Percentiles rank a stretch among this genome's conserved stretches.
These are phyloP conservation scores for Thermochaetoides dissita DNA, from an alignment of 2,329 filamentous ascomycete species.

Conservation along the genomic window DNA sequence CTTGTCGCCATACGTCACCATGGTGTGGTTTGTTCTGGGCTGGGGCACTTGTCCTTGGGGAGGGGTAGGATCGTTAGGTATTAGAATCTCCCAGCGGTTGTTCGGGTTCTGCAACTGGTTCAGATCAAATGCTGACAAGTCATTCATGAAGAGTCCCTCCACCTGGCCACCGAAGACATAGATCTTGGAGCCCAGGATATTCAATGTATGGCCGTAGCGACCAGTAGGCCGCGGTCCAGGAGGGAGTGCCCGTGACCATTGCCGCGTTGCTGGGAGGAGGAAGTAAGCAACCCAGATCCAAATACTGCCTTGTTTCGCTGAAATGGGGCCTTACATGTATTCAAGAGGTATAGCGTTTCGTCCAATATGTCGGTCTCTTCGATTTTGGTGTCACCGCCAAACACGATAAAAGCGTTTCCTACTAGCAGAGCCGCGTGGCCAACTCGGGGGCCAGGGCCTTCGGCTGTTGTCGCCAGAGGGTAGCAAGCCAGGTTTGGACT, in stretches of 20 bases:
- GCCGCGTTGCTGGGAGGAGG: slow-evolving; percentile 61
- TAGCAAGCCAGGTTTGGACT: slow-evolving; percentile 71
- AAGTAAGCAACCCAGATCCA: not conserved
- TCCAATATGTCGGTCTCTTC: slow-evolving; percentile 84
- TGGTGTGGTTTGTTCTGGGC: slow-evolving; percentile 84
- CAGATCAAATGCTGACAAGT: slow-evolving; percentile 85
- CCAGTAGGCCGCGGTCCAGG: slow-evolving; percentile 74
- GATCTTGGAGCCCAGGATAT: slow-evolving; percentile 92
- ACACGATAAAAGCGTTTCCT: slow-evolving; percentile 97
- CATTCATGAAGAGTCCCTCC: slow-evolving; percentile 96
- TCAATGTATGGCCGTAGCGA: slow-evolving; percentile 89
- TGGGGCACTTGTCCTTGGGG: slow-evolving; percentile 59
- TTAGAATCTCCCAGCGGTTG: slow-evolving; percentile 90
- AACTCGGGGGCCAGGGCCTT: slow-evolving; percentile 87
- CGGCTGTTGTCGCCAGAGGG: slow-evolving; percentile 77
- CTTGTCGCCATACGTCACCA: slow-evolving; percentile 84
- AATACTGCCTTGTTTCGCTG: not conserved
- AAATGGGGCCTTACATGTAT: slow-evolving; percentile 63
- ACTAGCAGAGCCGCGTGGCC: slow-evolving; percentile 89
- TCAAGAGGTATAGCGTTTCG: slow-evolving; percentile 89
- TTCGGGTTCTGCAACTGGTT: slow-evolving; percentile 84
- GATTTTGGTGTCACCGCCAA: slow-evolving; percentile 95
- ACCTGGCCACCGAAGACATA: slow-evolving; percentile 97
- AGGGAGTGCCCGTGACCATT: slow-evolving; percentile 91
- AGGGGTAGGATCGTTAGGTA: slow-evolving; percentile 49